These are phyloP conservation scores for Pisolithus orientalis DNA, from an alignment of 768 basidiomycete genomes.

Conservation along the genomic window DNA sequence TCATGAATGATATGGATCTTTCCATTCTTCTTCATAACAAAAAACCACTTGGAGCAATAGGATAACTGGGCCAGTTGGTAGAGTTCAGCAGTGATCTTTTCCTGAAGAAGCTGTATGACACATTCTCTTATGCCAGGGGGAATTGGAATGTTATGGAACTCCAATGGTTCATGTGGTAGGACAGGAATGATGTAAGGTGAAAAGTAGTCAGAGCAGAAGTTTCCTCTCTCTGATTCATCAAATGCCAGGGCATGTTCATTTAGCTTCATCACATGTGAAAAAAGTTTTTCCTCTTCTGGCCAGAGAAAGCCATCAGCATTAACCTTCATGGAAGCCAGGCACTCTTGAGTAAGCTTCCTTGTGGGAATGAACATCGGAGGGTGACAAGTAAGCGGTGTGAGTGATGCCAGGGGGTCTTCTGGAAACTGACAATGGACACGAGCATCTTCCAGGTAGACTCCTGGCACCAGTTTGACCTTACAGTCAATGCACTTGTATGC, in stretches of 20 bases:
- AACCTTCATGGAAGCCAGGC: no score
- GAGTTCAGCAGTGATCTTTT: conserved; percentile 32
- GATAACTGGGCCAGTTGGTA: conserved; percentile 34
- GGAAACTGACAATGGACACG: not conserved
- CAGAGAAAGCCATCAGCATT: no score
- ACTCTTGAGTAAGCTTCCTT: no score
- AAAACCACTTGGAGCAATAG: conserved; percentile 35
- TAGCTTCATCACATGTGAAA: no score
- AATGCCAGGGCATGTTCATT: conserved; percentile 33
- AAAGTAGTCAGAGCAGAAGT: conserved; percentile 23
- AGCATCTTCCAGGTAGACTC: not conserved
- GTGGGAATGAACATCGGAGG: not conserved
- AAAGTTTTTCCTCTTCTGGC: no score
- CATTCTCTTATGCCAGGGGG: conserved; percentile 20
- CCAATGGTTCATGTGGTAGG: conserved; percentile 29
- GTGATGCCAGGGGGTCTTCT: not conserved
- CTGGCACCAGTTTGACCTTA: not conserved
- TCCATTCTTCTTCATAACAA: conserved; percentile 25
- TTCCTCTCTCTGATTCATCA: conserved; percentile 23
- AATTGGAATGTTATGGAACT: conserved; percentile 23
- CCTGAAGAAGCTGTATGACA: conserved; percentile 4
- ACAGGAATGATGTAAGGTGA: conserved; percentile 25
- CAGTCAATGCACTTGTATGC: not conserved
- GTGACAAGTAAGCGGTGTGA: not conserved
- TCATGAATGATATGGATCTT: conserved; percentile 15